Evolutionary conservation across 2,329 filamentous ascomycete genomes (phyloP), one percentile per base, ranked within the genome.

Genomic region (Fusarium penzigii): DNA sequence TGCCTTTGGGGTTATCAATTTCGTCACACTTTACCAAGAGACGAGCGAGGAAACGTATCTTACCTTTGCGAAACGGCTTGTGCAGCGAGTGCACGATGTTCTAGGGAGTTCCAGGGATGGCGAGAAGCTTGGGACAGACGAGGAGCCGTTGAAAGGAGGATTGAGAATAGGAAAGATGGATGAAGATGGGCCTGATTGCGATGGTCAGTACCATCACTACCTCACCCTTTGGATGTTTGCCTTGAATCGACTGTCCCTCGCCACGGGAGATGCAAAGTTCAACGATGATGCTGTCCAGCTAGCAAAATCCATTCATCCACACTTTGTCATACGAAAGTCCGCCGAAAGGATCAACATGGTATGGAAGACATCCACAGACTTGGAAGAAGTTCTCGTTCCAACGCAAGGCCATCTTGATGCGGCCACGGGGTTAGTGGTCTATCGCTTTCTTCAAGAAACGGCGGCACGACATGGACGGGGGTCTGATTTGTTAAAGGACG

Each of bases 151-250:
- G 0, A 69, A 69, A 2, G 82, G 83, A 3, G 83, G 83, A 0
- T 65, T 86, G 38, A 73, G 83, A 1, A 85, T 85, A 52, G 83
- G 83, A 25, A 85, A 85, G 63, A 55, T 73, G 12, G 70, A 77
- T 3, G 79, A 71, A 12, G 49, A 55, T 1, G 81, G 81, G 0
- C 62, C 70, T 1, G 81, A 85, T 47, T 72, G 75, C 8, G 82
- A 85, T 63, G 82, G 82, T 3, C 82, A 85, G 63, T 85, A 85
- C 53, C 80, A 84, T 57, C 82, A 85, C 59, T 85, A 85, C 56
- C 70, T 85, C 17, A 84, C 81, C 1, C 62, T 84, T 6, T 86
- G 82, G 82, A 84, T 85, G 81, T 84, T 84, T 62, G 81, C 82
- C 2, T 71, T 85, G 5, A 83, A 82, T 60, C 72, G 82, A 2